These are phyloP conservation scores for Laburnicola sp. DNA, from an alignment of 2,329 filamentous ascomycete species.

Conservation along the genomic window DNA sequence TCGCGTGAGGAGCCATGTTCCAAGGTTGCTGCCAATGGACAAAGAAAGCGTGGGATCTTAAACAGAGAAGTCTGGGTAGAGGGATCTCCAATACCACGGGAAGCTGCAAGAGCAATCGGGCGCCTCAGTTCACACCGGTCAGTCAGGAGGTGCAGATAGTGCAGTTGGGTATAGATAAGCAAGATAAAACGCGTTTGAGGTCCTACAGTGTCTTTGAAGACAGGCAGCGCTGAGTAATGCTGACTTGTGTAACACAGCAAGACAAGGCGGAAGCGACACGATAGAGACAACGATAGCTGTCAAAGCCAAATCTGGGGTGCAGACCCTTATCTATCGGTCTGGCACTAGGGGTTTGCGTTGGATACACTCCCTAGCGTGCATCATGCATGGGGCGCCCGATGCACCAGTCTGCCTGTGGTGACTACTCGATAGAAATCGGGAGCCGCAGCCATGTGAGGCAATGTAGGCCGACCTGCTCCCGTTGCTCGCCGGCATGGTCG, in stretches of 20 bases:
- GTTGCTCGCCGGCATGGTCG: constrained; percentile 13
- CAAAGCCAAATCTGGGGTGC: constrained; percentile 39
- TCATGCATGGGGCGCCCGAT: neutral
- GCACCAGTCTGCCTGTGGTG: neutral
- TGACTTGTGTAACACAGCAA: constrained; percentile 8
- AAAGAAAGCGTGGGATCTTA: constrained; percentile 8
- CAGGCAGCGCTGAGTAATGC: constrained; percentile 6
- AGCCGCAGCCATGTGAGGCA: constrained; percentile 30
- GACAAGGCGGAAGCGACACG: constrained; percentile 9
- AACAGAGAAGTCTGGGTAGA: constrained; percentile 7
- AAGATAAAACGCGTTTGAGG: constrained; percentile 34
- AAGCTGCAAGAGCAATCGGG: constrained; percentile 18
- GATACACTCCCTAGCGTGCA: no score
- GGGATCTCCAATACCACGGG: constrained; percentile 9
- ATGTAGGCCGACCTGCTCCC: constrained; percentile 30
- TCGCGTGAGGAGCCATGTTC: constrained; percentile 46
- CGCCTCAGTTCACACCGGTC: constrained; percentile 1
- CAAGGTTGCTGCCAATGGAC: constrained; percentile 2
- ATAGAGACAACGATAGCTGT: constrained; percentile 14
- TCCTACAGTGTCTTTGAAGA: constrained; percentile 13
- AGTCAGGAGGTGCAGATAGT: constrained; percentile 11
- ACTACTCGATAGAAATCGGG: constrained; percentile 44
- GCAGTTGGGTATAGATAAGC: constrained; percentile 36
- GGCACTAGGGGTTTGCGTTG: no score
- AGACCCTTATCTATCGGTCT: constrained; percentile 37